Evolutionary conservation across 768 basidiomycete genomes (phyloP).

Genomic region (Leucocoprinus birnbaumii): DNA sequence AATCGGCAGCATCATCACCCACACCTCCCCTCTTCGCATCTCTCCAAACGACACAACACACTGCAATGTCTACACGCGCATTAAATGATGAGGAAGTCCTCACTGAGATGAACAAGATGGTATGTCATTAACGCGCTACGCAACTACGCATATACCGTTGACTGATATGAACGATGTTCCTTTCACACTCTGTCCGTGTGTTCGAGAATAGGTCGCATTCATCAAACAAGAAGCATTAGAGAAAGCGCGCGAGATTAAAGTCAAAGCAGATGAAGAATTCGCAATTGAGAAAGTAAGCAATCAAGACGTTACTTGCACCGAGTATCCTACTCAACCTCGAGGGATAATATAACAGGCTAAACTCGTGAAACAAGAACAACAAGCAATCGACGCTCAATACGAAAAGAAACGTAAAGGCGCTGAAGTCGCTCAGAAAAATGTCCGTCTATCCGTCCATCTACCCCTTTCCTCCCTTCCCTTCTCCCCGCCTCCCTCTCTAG

Average conservation of each 20-base stretch:
- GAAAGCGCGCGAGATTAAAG: conserved; percentile 94
- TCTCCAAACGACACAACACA: not conserved
- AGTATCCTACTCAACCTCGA: no score
- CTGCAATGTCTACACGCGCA: conserved; percentile 67
- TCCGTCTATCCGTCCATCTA: no score
- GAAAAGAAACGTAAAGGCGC: conserved; percentile 96
- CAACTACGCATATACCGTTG: not conserved
- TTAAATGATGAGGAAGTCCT: conserved; percentile 95
- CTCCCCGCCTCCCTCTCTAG: no score
- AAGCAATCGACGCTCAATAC: conserved; percentile 89
- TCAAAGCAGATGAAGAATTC: conserved; percentile 99
- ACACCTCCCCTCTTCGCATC: not conserved
- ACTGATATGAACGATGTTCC: not conserved
- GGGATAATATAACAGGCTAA: conserved; percentile 62
- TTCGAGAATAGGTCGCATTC: conserved; percentile 73
- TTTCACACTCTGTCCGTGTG: not conserved
- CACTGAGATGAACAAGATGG: conserved; percentile 99
- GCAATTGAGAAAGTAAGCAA: conserved; percentile 90
- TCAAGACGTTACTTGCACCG: no score
- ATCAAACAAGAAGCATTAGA: conserved; percentile 98
- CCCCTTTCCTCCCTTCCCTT: no score
- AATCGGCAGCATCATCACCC: not conserved
- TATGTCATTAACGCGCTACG: conserved; percentile 24
- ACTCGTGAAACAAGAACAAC: conserved; percentile 94
- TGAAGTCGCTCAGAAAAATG: conserved; percentile 97